Conservation (phyloP, 495 filamentous ascomycete species). For the Tuber magnatum region DNA sequence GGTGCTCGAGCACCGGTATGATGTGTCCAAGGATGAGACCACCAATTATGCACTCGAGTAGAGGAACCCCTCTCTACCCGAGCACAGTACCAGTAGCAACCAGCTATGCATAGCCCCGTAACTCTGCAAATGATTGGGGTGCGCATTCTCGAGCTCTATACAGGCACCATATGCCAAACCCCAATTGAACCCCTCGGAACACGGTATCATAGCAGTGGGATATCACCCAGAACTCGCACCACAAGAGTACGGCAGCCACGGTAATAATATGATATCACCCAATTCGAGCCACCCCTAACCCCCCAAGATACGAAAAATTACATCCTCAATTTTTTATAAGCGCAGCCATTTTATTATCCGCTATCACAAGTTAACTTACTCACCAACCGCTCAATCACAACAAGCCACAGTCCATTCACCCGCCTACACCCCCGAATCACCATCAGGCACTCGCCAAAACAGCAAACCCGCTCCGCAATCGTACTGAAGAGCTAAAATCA, state of each 20-base stretch:
- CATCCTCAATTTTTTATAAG: neutral
- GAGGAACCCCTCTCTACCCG: too few species aligned
- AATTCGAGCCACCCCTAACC: neutral
- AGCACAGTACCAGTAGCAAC: too few species aligned
- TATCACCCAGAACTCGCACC: neutral
- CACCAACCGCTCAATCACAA: neutral
- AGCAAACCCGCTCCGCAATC: neutral
- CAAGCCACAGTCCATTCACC: neutral
- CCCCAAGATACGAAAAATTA: neutral
- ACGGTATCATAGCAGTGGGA: neutral
- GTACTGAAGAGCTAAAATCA: neutral
- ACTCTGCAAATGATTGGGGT: too few species aligned
- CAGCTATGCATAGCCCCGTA: too few species aligned
- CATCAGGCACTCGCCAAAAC: neutral
- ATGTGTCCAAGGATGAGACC: too few species aligned
- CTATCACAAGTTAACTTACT: neutral
- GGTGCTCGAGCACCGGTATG: too few species aligned
- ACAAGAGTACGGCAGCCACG: neutral
- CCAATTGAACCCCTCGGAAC: neutral
- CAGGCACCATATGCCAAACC: neutral
- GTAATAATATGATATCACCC: neutral
- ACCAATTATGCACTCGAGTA: too few species aligned
- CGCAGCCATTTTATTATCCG: neutral
- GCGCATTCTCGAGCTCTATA: neutral
- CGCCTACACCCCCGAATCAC: neutral